phyloP scores from a whole-genome alignment of 768 basidiomycete genomes.

The Hemileccinum rubropunctum region DNA sequence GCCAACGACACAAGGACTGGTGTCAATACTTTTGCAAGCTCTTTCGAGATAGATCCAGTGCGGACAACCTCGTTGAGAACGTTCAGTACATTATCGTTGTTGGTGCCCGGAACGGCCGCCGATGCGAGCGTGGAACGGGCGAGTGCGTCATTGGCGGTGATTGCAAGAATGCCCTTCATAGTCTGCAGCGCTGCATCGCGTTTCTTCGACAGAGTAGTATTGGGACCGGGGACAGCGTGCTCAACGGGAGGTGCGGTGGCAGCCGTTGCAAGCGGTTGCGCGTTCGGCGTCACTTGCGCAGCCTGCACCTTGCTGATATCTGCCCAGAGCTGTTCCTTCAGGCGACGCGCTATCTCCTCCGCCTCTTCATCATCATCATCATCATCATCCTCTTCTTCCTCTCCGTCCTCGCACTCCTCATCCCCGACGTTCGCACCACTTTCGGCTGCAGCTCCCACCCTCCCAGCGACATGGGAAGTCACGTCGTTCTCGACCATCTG shows the following conservation, averaged over 20 bases:
- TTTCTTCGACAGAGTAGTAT: slow-evolving; percentile 35
- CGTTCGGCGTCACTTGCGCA: slow-evolving; percentile 30
- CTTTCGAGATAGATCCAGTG: slow-evolving; percentile 48
- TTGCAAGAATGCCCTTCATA: slow-evolving; percentile 58
- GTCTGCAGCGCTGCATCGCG: slow-evolving; percentile 62
- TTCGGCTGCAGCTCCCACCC: slow-evolving; percentile 2
- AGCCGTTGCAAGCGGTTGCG: slow-evolving; percentile 5
- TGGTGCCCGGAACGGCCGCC: slow-evolving; percentile 45
- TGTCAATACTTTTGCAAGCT: slow-evolving; percentile 54
- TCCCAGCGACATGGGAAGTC: neutral
- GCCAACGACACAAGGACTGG: slow-evolving; percentile 64
- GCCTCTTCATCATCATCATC: slow-evolving; percentile 62
- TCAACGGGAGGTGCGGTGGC: slow-evolving; percentile 1
- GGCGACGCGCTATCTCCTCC: slow-evolving; percentile 66
- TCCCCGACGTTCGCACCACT: slow-evolving; percentile 40
- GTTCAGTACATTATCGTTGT: slow-evolving; percentile 49
- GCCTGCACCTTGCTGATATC: slow-evolving; percentile 67
- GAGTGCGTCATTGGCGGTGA: slow-evolving; percentile 53
- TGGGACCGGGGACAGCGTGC: slow-evolving; percentile 12
- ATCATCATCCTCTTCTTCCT: slow-evolving; percentile 58
- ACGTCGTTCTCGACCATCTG: slow-evolving; percentile 2
- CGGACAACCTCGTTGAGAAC: slow-evolving; percentile 49
- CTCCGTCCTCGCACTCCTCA: slow-evolving; percentile 45
- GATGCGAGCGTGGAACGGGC: slow-evolving; percentile 54
- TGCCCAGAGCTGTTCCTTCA: slow-evolving; percentile 78